phyloP scores from a whole-genome alignment of 768 basidiomycete species.

The Psilocybe tampanensis region DNA sequence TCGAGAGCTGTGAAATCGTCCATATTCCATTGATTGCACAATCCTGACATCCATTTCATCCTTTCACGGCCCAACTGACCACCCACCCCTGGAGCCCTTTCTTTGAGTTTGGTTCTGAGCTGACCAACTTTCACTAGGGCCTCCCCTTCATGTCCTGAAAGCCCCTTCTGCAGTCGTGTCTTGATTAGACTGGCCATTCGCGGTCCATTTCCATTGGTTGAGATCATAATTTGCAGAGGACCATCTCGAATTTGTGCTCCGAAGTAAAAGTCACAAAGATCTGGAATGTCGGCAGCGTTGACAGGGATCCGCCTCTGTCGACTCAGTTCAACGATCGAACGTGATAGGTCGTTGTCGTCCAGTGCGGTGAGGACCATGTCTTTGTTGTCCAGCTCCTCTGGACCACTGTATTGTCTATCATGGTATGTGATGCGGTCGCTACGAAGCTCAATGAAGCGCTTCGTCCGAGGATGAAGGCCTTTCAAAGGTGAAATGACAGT shows the following conservation, averaged over 20 bases:
- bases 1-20: slow-evolving; percentile 77
- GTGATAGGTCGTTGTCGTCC: slow-evolving; percentile 75
- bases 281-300: slow-evolving; percentile 96
- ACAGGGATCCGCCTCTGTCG: slow-evolving; percentile 76
- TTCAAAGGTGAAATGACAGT: slow-evolving; percentile 73
- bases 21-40: slow-evolving; percentile 87
- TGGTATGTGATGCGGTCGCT: slow-evolving; percentile 65
- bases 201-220: slow-evolving; percentile 92
- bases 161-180: slow-evolving; percentile 60
- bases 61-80: slow-evolving; percentile 74
- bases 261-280: slow-evolving; percentile 98
- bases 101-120: slow-evolving; percentile 71
- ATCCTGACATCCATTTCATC: slow-evolving; percentile 90
- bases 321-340: slow-evolving; percentile 71
- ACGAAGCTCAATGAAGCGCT: slow-evolving; percentile 48
- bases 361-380: slow-evolving; percentile 95
- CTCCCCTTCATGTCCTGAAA: slow-evolving; percentile 73
- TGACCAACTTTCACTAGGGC: slow-evolving; percentile 82
- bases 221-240: slow-evolving; percentile 93
- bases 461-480: slow-evolving; percentile 66
- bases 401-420: slow-evolving; percentile 66
- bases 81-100: slow-evolving; percentile 82
- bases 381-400: slow-evolving; percentile 65
- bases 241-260: slow-evolving; percentile 91
- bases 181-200: slow-evolving; percentile 87